phyloP scores from a whole-genome alignment of 75 land plant species.

The Pinus tabuliformis region DNA sequence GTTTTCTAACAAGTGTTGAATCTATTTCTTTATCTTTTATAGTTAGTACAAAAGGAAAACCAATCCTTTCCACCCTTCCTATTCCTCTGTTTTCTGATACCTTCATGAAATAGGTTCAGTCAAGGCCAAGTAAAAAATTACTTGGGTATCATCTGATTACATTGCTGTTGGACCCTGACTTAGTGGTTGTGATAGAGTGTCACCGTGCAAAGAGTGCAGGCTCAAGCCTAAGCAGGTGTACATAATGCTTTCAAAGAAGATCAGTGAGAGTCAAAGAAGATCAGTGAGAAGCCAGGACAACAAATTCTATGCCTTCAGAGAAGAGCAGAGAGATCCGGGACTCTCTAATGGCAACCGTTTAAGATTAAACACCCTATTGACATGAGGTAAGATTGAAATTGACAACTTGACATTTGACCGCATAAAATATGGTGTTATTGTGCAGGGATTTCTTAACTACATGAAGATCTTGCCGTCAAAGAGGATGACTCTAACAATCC shows the following conservation, averaged over 20 bases:
- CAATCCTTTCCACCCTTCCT: not conserved
- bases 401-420: not conserved
- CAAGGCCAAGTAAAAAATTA: not conserved
- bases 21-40: too few species aligned
- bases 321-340: too few species aligned
- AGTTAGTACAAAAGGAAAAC: not conserved
- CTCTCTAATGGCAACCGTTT: not conserved
- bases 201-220: too few species aligned
- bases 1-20: too few species aligned
- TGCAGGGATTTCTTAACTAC: constrained; percentile 32
- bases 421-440: not conserved
- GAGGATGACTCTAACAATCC: constrained; percentile 51
- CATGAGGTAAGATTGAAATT: not conserved
- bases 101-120: too few species aligned
- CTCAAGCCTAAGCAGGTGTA: too few species aligned
- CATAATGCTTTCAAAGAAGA: too few species aligned
- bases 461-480: constrained; percentile 28
- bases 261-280: too few species aligned
- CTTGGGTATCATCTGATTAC: constrained; percentile 12
- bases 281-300: too few species aligned
- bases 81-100: not conserved
- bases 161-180: not conserved
- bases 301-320: not conserved
- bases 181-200: too few species aligned
- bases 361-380: not conserved